Conservation (phyloP, 2,329 filamentous ascomycete genomes). For the Diaporthe sp. region DNA sequence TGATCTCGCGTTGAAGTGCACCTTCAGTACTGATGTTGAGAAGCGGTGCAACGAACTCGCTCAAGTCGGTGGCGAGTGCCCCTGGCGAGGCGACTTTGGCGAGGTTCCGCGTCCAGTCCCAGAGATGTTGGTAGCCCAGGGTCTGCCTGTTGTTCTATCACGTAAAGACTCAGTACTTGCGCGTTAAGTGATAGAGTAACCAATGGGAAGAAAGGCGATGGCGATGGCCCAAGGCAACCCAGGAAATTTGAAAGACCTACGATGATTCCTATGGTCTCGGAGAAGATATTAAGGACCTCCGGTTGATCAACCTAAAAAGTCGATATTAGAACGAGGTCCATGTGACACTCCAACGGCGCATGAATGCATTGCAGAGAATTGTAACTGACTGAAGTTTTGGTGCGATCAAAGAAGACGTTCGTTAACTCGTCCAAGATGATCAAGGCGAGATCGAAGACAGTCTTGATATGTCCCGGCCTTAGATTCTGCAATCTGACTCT, state of each 20-base stretch:
- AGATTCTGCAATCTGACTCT: constrained; percentile 35
- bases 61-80: background rate
- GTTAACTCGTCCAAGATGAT: constrained; percentile 42
- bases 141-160: constrained; percentile 46
- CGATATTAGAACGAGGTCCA: background rate
- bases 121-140: constrained; percentile 52
- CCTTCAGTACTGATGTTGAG: constrained; percentile 58
- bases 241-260: constrained; percentile 46
- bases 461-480: constrained; percentile 37
- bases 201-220: background rate
- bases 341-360: background rate
- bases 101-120: constrained; percentile 47
- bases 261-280: constrained; percentile 54
- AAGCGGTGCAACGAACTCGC: constrained; percentile 40
- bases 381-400: constrained; percentile 1
- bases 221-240: background rate
- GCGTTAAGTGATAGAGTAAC: no score
- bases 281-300: constrained; percentile 45
- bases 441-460: constrained; percentile 41
- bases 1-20: constrained; percentile 56
- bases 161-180: background rate
- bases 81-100: background rate
- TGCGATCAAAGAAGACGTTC: constrained; percentile 41
- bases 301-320: background rate
- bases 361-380: background rate